phyloP scores from a whole-genome alignment of 2,329 filamentous ascomycete species.

The Teratosphaeria viscida region DNA sequence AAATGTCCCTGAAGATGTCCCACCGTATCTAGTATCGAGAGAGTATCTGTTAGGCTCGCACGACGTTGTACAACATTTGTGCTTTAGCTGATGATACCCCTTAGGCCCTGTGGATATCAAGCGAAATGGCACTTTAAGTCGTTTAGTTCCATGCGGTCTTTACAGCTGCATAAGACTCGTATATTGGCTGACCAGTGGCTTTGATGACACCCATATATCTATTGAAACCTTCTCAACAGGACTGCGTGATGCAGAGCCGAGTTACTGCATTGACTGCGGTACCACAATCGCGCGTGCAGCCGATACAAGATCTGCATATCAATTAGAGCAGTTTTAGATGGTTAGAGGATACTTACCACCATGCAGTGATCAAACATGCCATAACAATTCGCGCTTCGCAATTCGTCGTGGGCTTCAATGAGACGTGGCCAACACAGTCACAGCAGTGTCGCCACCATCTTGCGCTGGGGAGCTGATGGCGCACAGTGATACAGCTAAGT shows the following conservation, averaged over 20 bases:
- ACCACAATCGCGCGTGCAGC: neutral
- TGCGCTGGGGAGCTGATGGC: neutral
- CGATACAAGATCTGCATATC: neutral
- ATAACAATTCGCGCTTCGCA: neutral
- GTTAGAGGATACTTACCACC: neutral
- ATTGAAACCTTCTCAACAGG: neutral
- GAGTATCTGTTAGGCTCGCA: neutral
- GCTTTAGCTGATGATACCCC: neutral
- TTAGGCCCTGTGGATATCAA: neutral
- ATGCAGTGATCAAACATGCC: neutral
- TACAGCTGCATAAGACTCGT: too few species aligned
- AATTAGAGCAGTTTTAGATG: neutral
- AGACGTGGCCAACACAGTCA: neutral
- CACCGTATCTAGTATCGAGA: neutral
- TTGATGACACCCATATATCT: neutral
- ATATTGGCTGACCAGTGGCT: too few species aligned
- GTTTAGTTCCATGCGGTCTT: too few species aligned
- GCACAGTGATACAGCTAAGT: slow-evolving; percentile 5
- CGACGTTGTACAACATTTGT: neutral
- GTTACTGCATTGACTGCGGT: too few species aligned
- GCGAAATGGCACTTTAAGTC: too few species aligned
- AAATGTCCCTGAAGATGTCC: neutral
- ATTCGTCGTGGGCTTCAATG: neutral
- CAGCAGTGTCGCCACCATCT: neutral
- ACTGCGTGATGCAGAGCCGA: neutral